Base-by-base conservation (phyloP, 2,329 filamentous ascomycete genomes). In the Phyllosticta paracitricarpa region DNA sequence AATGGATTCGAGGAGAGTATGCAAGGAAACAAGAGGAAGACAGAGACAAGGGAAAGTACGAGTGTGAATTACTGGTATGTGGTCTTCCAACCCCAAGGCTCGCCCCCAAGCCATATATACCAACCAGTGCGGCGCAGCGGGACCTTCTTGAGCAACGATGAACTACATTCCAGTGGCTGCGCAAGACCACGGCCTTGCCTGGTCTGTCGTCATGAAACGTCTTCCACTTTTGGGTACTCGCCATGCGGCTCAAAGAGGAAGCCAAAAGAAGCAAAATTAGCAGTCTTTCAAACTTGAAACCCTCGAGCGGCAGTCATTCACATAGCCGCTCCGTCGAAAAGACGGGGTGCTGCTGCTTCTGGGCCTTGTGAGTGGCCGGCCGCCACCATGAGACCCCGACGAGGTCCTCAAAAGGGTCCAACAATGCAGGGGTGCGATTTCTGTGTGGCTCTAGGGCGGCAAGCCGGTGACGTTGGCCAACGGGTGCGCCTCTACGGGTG, bases 171-270 rank as follows among this genome's bases (percentile, higher is more conserved):
- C 58, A 54, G 55, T 61, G 59, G 59, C 59, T 61, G 58, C 58
- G 58, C 58, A 58, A n/a, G 63, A 61, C 65, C 67, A 64, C 63
- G 62, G 59, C 61, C 68, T 62, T 69, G 66, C 67, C 59, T 61
- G 68, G 70, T 70, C 71, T 71, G 73, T 72, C 71, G 72, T 66
- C 63, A 66, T 73, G 72, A 74, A 74, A 74, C 72, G 66, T 66
- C 65, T 67, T 67, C 66, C 64, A 67, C 72, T 74, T 73, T 73
- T 70, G 71, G 19, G 66, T 73, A 74, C 71, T 73, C 73, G 73
- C 72, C 71, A 67, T 69, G 68, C 63, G 68, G 68, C 65, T 66
- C 59, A 65, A 58, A 61, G 65, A 62, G 63, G 61, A 66, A 70
- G 61, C 63, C 69, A 68, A 56, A 63, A 64, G 65, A 65, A 48